phyloP scores from a whole-genome alignment of 2,329 filamentous ascomycete species.

The Blastomyces silverae region DNA sequence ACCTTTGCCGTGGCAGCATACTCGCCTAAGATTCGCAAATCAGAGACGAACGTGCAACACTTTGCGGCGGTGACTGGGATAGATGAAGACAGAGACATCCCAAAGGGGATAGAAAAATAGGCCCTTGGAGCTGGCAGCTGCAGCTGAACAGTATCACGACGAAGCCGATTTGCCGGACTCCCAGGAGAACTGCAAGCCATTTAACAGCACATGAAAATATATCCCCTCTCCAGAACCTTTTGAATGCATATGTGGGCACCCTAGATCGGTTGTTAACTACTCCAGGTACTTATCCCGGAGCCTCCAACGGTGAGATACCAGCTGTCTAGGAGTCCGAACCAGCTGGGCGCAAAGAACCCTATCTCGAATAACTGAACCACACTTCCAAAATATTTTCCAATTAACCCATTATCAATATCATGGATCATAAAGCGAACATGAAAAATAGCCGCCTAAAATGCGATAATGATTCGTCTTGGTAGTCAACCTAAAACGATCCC shows the following conservation, averaged over 20 bases:
- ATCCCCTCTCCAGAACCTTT: not conserved
- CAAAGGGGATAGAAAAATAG: not conserved
- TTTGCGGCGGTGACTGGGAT: not conserved
- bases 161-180: not conserved
- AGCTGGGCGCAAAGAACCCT: not conserved
- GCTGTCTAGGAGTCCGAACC: not conserved
- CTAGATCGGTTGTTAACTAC: not conserved
- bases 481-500: not conserved
- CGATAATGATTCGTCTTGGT: not conserved
- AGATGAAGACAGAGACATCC: not conserved
- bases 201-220: constrained; percentile 5
- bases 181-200: not conserved
- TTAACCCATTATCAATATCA: not conserved
- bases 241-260: not conserved
- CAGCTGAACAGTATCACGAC: not conserved
- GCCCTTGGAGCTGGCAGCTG: not conserved
- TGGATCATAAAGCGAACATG: not conserved
- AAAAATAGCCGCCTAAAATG: not conserved
- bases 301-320: not conserved
- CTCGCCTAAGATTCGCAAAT: constrained; percentile 16
- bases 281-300: not conserved
- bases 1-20: constrained; percentile 8
- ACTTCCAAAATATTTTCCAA: not conserved
- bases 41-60: not conserved
- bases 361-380: not conserved